phyloP scores from a whole-genome alignment of 495 filamentous ascomycete genomes.

The Geoglossum glabrum region DNA sequence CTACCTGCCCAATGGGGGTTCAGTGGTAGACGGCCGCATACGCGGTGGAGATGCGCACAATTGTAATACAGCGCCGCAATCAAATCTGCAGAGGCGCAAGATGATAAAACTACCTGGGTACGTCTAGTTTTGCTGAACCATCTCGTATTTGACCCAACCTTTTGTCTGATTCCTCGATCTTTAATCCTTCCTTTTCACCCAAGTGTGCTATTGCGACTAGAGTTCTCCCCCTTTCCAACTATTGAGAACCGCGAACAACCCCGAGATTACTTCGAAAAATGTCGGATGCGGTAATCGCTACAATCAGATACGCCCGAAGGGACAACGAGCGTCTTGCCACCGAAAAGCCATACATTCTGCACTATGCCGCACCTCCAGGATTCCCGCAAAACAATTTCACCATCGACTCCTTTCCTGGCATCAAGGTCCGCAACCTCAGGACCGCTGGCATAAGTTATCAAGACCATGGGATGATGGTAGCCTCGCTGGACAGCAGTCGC shows the following conservation, averaged over 20 bases:
- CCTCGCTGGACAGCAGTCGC: slow-evolving; percentile 3
- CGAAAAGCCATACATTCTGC: slow-evolving; percentile 5
- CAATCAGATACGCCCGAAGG: slow-evolving; percentile 4
- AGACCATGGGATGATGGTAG: slow-evolving; percentile 3
- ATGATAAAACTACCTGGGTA: not conserved
- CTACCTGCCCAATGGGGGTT: not conserved
- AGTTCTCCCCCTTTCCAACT: not conserved
- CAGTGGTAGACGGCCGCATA: not conserved
- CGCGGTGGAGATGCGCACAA: not conserved
- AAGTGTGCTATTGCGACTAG: not conserved
- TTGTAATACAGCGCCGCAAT: not conserved
- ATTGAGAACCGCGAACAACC: not conserved
- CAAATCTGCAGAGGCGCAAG: not conserved
- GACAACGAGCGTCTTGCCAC: not conserved
- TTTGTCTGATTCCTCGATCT: not conserved
- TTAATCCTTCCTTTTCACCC: not conserved
- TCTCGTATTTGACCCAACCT: not conserved
- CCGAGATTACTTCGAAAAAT: not conserved
- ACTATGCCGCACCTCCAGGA: slow-evolving; percentile 6
- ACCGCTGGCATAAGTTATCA: slow-evolving; percentile 1
- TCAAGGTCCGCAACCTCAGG: slow-evolving; percentile 6
- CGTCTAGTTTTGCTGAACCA: not conserved
- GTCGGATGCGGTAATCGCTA: not conserved
- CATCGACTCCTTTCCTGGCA: slow-evolving; percentile 3
- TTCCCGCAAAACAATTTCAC: slow-evolving; percentile 7